Conservation (phyloP, 768 basidiomycete species). For the Mycena polygramma region DNA sequence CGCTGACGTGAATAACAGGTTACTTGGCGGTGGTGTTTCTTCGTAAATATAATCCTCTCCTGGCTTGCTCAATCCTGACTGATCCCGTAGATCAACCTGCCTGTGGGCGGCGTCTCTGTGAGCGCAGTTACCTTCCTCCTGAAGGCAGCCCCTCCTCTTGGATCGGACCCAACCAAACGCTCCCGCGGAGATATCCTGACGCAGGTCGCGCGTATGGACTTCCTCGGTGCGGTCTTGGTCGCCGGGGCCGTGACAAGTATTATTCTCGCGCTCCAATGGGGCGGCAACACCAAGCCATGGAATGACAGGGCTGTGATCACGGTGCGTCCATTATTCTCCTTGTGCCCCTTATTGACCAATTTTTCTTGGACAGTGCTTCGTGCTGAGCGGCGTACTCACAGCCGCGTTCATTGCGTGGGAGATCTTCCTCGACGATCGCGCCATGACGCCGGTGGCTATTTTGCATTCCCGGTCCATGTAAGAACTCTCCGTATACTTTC, state of each 20-base stretch:
- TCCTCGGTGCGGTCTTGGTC: slow-evolving; percentile 51
- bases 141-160: slow-evolving; percentile 20
- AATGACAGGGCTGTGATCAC: slow-evolving; percentile 47
- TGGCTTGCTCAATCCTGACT: not conserved
- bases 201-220: slow-evolving; percentile 48
- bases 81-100: slow-evolving; percentile 10
- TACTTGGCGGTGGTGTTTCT: no score
- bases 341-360: no score
- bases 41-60: no score
- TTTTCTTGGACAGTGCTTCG: no score
- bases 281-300: slow-evolving; percentile 59
- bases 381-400: no score
- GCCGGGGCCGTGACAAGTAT: slow-evolving; percentile 50
- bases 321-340: not conserved
- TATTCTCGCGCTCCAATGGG: slow-evolving; percentile 58
- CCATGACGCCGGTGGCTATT: no score
- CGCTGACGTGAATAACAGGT: no score
- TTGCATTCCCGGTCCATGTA: no score
- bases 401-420: no score
- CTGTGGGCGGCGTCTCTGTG: slow-evolving; percentile 24
- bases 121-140: slow-evolving; percentile 22
- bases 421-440: no score
- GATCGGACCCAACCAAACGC: slow-evolving; percentile 17
- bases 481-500: no score
- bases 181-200: slow-evolving; percentile 12